Evolutionary conservation across 2,329 filamentous ascomycete species (phyloP), one percentile per base, ranked within the genome.

Genomic region (Pseudocercospora cruenta): DNA sequence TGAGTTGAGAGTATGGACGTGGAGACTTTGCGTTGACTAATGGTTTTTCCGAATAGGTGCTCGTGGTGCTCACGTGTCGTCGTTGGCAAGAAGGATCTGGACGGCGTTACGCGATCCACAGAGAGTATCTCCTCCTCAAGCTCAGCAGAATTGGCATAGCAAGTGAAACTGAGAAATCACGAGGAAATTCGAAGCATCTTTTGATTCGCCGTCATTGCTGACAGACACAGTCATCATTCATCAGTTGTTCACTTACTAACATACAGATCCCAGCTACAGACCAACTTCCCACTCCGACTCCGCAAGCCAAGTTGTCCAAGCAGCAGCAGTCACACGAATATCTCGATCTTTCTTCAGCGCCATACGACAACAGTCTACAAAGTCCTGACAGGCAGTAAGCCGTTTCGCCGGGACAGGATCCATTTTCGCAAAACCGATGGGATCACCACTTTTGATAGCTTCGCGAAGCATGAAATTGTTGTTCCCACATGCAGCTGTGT

Each of bases 41-140:
- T n/a, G 14, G 14, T 14, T 39, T 39, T 39, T 39, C 1, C 36
- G 3, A 39, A 51, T 12, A 51, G 47, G 47, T 98, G 94, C 78
- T 92, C 91, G 0, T 97, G 94, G 94, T 98, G 94, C 78, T 88
- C 85, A 78, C 84, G 93, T 67, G 73, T 77, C 10, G 66, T 75
- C 7, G 64, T 64, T 4, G 70, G 73, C 1, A 75, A 74, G 65
- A 77, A 75, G 53, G 74, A 76, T 53, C 22, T 69, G 47, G 69
- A 68, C 47, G 63, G 61, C n/a, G 57, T 66, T 12, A 63, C 55
- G 19, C 63, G 63, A 57, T 74, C 72, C 33, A 70, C 69, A 7
- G 72, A 74, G 10, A 76, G 74, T 55, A 65, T 75, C n/a, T 68
- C 65, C 4, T 74, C 73, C 6, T 66, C 67, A 10, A 68, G 65